Conservation (phyloP, 805 yeast genomes). For the Blastobotrys chiropterorum region DNA sequence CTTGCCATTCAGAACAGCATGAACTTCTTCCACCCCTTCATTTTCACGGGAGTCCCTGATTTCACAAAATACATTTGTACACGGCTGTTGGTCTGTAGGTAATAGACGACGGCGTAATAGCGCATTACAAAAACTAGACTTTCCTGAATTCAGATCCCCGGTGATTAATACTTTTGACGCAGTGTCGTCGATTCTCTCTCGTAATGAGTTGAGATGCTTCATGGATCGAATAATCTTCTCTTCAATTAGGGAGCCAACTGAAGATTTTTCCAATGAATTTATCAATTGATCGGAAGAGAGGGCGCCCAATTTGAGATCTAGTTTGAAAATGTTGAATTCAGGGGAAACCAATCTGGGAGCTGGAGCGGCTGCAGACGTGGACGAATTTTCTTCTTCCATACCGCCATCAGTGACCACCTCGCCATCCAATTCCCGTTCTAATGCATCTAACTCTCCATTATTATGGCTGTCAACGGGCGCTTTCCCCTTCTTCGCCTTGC, state of each 20-base stretch:
- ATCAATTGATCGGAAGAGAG: constrained; percentile 36
- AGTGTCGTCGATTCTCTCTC: constrained; percentile 83
- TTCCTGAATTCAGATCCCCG: constrained; percentile 95
- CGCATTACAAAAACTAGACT: constrained; percentile 92
- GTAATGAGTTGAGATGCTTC: constrained; percentile 62
- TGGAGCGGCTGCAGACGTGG: neutral
- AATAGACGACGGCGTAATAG: constrained; percentile 66
- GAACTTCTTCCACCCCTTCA: constrained; percentile 78
- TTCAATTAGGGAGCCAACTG: constrained; percentile 63
- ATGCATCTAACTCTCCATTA: neutral
- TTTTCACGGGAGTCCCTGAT: constrained; percentile 80
- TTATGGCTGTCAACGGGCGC: neutral
- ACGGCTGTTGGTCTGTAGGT: constrained; percentile 97
- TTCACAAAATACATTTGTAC: constrained; percentile 94
- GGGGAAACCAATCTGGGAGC: constrained; percentile 17
- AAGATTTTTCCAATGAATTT: constrained; percentile 56
- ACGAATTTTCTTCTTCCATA: neutral
- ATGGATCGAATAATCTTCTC: constrained; percentile 59
- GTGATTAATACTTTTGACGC: constrained; percentile 92
- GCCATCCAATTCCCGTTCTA: neutral
- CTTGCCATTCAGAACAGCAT: constrained; percentile 58
- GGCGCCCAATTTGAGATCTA: constrained; percentile 55
- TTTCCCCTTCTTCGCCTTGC: constrained; percentile 3
- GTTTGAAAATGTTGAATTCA: constrained; percentile 50
- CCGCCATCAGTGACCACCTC: constrained; percentile 1